A percentile compares a stretch with the other conserved stretches of the same genome.
phyloP scores from a whole-genome alignment of 2,329 filamentous ascomycete genomes.

The Pseudogymnoascus verrucosus region DNA sequence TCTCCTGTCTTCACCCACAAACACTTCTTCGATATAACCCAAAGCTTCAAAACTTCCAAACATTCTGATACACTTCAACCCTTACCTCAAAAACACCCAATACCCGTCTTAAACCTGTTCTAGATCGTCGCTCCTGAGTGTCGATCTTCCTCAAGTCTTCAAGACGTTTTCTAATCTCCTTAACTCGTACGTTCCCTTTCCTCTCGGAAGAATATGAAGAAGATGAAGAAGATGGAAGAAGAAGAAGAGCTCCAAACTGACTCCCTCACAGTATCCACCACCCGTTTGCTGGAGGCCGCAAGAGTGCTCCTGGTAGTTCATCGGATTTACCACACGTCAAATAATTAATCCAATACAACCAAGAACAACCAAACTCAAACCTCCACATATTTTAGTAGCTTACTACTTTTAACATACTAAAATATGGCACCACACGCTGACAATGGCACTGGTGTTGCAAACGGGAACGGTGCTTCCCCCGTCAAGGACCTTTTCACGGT shows the following conservation, averaged over 20 bases:
- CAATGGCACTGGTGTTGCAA: slow-evolving; percentile 44
- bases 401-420: slow-evolving; percentile 10
- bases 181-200: slow-evolving; percentile 67
- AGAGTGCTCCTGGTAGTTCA: slow-evolving; percentile 78
- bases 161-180: slow-evolving; percentile 99
- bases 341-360: slow-evolving; percentile 40
- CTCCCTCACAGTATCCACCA: slow-evolving; percentile 65
- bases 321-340: slow-evolving; percentile 55
- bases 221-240: slow-evolving; percentile 9
- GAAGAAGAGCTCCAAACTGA: slow-evolving; percentile 14
- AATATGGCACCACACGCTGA: slow-evolving; percentile 92
- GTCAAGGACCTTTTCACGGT: slow-evolving; percentile 69
- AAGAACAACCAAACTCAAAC: slow-evolving; percentile 24
- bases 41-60: neutral
- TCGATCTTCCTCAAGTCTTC: slow-evolving; percentile 47
- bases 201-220: slow-evolving; percentile 10
- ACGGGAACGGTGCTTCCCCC: slow-evolving; percentile 50
- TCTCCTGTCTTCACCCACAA: neutral
- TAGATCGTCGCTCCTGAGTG: slow-evolving; percentile 26
- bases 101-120: neutral
- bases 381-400: slow-evolving; percentile 10
- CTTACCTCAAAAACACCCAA: slow-evolving; percentile 2
- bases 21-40: neutral
- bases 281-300: slow-evolving; percentile 93
- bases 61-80: slow-evolving; percentile 10